Evolutionary conservation across 2,329 filamentous ascomycete species (phyloP), one percentile per base, ranked within the genome.

Genomic region (Alternaria atra): DNA sequence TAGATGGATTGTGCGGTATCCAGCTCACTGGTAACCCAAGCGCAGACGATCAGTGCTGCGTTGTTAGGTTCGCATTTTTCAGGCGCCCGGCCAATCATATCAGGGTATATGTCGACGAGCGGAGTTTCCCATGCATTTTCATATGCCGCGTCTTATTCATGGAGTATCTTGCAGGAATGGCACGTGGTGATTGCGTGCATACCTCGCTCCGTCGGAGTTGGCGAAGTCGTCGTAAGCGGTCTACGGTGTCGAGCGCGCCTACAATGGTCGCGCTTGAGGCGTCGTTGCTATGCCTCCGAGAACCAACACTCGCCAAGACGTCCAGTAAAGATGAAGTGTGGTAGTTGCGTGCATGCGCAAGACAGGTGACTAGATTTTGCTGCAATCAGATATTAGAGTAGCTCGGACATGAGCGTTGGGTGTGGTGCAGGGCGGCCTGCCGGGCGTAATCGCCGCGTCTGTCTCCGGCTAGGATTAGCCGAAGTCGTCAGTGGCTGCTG

Each of bases 21-120:
- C 60, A 63, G 52, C 54, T 52, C 34, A 34, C 17, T 56, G 56
- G 55, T 55, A 61, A 55, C 54, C 54, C 51, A 64, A 42, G 35
- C 48, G 42, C 54, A 51, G 29, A 52, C 52, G 59, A 65, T 51
- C 51, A 55, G 48, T 56, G 50, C 57, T 58, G 47, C 50, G 52
- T 47, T 54, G 35, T 59, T 57, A 52, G 52, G 53, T 51, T 58
- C 55, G 32, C 58, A 50, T 50, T 35, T 52, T 48, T 32, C 44
- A 47, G 54, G 35, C 39, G 13, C n/a, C 47, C 43, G 39, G 51
- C 65, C 63, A 67, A 67, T 64, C 50, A 56, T 37, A 47, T 37
- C 27, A 17, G n/a, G 12, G 29, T 40, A 29, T 23, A 17, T 39
- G 23, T 32, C 25, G 46, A 34, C 25, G 42, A 42, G 27, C 52